phyloP scores from a whole-genome alignment of 306 rosid genomes.

The Vigna unguiculata region DNA sequence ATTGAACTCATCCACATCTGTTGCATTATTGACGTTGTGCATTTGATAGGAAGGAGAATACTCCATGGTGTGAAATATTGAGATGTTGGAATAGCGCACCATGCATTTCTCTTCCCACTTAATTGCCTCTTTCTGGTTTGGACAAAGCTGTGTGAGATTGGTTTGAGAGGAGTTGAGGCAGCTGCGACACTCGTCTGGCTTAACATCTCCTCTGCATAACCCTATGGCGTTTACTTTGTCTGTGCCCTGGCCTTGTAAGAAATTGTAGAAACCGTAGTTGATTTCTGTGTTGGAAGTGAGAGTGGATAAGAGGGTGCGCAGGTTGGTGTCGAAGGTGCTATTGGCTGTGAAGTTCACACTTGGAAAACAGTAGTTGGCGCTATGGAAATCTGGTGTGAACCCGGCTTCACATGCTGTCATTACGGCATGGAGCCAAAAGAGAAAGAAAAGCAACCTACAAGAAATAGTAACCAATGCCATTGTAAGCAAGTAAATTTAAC shows the following conservation, averaged over 20 bases:
- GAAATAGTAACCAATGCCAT: background rate
- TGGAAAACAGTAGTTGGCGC: background rate
- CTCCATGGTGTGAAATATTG: slow-evolving; percentile 1
- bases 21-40: background rate
- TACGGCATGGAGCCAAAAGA: background rate
- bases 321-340: slow-evolving; percentile 52
- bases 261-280: slow-evolving; percentile 47
- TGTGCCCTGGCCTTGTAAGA: slow-evolving; percentile 37
- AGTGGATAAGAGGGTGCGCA: slow-evolving; percentile 45
- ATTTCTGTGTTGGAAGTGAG: slow-evolving; percentile 32
- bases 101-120: slow-evolving; percentile 17
- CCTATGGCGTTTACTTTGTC: slow-evolving; percentile 32
- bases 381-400: background rate
- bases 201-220: slow-evolving; percentile 55
- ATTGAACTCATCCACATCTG: background rate
- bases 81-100: slow-evolving; percentile 17
- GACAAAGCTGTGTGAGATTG: slow-evolving; percentile 41
- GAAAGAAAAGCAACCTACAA: background rate
- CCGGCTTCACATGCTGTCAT: background rate
- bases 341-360: slow-evolving; percentile 48
- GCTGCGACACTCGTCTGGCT: slow-evolving; percentile 31
- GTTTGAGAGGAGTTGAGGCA: slow-evolving; percentile 44
- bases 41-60: background rate
- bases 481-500: no score
- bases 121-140: slow-evolving; percentile 54